A percentile compares a stretch with the other conserved stretches of the same genome.
Conservation (phyloP, 192 early-diverging fungal species). For the Gryganskiella cystojenkinii region DNA sequence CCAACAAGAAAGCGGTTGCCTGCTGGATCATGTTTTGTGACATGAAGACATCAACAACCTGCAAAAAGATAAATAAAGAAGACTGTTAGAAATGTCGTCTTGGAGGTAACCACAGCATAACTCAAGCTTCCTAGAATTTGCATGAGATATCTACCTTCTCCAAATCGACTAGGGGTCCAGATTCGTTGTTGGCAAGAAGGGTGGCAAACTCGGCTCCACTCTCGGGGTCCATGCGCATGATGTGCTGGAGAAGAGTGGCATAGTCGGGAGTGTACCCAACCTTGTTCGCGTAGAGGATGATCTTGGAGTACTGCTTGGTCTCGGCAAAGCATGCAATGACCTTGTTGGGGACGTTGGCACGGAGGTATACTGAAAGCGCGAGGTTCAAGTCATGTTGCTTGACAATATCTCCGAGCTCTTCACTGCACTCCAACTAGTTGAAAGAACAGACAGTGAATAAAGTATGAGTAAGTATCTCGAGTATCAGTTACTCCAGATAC, state of each 20-base stretch:
- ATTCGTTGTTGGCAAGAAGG: slow-evolving; percentile 85
- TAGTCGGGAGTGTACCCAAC: slow-evolving; percentile 96
- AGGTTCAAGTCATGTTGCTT: slow-evolving; percentile 91
- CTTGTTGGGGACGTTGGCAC: slow-evolving; percentile 94
- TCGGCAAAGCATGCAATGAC: slow-evolving; percentile 97
- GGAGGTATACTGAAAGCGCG: slow-evolving; percentile 94
- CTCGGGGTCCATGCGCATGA: slow-evolving; percentile 92
- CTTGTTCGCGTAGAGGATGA: slow-evolving; percentile 94
- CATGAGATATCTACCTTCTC: slow-evolving; percentile 63
- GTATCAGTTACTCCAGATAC: too few species aligned
- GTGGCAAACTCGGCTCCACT: slow-evolving; percentile 95
- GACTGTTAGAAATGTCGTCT: neutral
- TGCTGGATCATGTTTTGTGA: slow-evolving; percentile 95
- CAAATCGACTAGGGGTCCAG: slow-evolving; percentile 82
- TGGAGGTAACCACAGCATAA: neutral
- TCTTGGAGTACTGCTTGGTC: slow-evolving; percentile 95
- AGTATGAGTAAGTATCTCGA: too few species aligned
- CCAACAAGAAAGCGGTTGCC: slow-evolving; percentile 95
- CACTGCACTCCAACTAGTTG: slow-evolving; percentile 88
- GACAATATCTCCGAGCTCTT: slow-evolving; percentile 98
- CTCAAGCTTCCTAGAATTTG: neutral
- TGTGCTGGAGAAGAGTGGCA: slow-evolving; percentile 86
- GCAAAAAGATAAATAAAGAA: slow-evolving; percentile 12
- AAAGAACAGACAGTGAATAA: neutral
- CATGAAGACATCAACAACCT: slow-evolving; percentile 93